Evolutionary conservation across 2,329 filamentous ascomycete genomes (phyloP), one percentile per base, ranked within the genome.

Genomic region (Diaporthe sp.): DNA sequence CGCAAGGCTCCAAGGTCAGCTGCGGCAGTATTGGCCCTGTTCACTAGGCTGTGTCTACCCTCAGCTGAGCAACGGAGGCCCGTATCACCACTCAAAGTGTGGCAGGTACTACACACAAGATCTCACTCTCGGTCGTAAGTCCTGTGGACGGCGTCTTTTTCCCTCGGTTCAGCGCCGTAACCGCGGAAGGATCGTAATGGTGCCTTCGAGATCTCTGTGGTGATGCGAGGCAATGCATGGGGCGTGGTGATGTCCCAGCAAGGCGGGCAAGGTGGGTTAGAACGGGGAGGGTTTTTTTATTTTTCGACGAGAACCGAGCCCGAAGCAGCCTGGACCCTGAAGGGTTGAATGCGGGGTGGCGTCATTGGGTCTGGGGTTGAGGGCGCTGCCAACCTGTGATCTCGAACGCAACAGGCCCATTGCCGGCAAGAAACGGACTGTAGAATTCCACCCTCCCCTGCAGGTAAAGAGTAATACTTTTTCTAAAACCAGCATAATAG

Each of bases 341-440:
- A 53, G 58, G 13, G 25, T 31, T 44, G 19, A 46, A 74, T 76
- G 75, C 72, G 67, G 72, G 72, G 72, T 76, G 55, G 72, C 75
- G 75, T 76, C 75, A 76, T 76, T 44, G 51, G 65, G 62, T 51
- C 44, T 55, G 49, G 53, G 67, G 67, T 62, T 39, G 57, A 61
- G 8, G 25, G 71, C 28, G 25, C 71, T 61, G 44, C 5, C 55
- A 51, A 39, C 39, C 57, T 72, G 55, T 58, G 55, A 61, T 51
- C 57, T 61, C 65, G 53, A 58, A 42, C 31, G 72, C 62, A 58
- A 61, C 62, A 71, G 62, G 72, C 72, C 51, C 37, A 25, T 74
- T 74, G 72, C 72, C 72, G 61, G 61, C 34, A 44, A 53, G n/a
- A n/a, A n/a, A n/a, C 28, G 28, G 28, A 3, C 28, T 28, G 3